These are phyloP conservation scores for Mucor velutinosus DNA, from an alignment of 371 early-diverging fungal genomes.

Conservation along the genomic window DNA sequence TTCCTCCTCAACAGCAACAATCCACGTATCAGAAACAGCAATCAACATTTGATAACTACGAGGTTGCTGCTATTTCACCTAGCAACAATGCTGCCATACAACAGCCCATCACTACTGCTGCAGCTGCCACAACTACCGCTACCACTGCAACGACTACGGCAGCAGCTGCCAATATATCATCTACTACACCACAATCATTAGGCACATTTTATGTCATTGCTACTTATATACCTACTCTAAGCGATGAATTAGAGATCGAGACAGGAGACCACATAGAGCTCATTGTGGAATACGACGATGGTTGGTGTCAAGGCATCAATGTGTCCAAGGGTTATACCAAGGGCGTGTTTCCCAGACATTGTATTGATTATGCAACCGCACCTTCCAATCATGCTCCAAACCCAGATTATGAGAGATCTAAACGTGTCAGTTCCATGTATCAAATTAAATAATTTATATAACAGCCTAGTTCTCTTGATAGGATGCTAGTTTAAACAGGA, in stretches of 20 bases:
- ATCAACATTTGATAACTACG: slow-evolving; percentile 5
- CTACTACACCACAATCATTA: slow-evolving; percentile 6
- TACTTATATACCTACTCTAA: slow-evolving; percentile 56
- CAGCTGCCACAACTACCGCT: background rate
- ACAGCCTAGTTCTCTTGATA: background rate
- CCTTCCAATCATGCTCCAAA: background rate
- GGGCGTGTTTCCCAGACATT: slow-evolving; percentile 63
- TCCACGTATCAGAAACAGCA: background rate
- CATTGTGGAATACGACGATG: slow-evolving; percentile 62
- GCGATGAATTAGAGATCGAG: slow-evolving; percentile 60
- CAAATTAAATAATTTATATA: background rate
- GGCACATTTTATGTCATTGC: slow-evolving; percentile 44
- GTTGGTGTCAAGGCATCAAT: slow-evolving; percentile 62
- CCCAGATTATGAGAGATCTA: slow-evolving; percentile 19
- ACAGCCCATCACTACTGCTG: background rate
- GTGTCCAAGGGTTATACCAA: slow-evolving; percentile 44
- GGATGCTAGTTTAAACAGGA: background rate
- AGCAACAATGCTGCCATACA: background rate
- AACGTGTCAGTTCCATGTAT: slow-evolving; percentile 37
- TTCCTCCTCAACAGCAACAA: background rate
- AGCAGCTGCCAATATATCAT: slow-evolving; percentile 1
- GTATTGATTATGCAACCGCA: slow-evolving; percentile 35
- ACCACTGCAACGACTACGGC: background rate
- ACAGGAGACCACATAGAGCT: slow-evolving; percentile 59
- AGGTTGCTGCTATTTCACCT: slow-evolving; percentile 1